Conservation (phyloP, 2,329 filamentous ascomycete species). For the Scytalidium sp. region DNA sequence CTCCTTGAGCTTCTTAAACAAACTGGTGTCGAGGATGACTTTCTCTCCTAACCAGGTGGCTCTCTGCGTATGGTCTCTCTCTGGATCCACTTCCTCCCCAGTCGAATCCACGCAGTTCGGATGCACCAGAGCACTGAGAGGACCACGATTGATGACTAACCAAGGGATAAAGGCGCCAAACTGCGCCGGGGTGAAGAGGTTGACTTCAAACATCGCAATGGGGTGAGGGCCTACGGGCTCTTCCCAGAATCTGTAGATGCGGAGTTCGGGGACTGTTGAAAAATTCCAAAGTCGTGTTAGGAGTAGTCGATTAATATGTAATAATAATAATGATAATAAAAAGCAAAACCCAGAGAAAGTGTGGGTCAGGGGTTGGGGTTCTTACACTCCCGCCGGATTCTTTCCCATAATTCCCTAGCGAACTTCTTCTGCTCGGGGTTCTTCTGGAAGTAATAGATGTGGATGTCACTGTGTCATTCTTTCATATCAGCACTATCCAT, state of each 20-base stretch:
- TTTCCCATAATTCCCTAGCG: conserved; percentile 70
- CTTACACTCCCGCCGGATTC: conserved; percentile 77
- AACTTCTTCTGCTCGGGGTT: conserved; percentile 62
- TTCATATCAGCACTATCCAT: neutral
- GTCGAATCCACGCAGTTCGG: conserved; percentile 71
- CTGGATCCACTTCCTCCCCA: conserved; percentile 26
- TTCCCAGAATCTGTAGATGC: conserved; percentile 78
- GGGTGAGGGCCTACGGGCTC: conserved; percentile 78
- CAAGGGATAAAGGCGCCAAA: conserved; percentile 88
- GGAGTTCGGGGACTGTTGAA: conserved; percentile 79
- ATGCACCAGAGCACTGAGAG: conserved; percentile 75
- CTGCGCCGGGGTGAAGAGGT: conserved; percentile 78
- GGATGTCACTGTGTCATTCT: conserved; percentile 59
- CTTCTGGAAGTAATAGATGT: conserved; percentile 76
- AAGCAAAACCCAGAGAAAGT: conserved; percentile 1
- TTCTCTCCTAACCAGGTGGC: conserved; percentile 74
- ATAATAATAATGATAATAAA: neutral
- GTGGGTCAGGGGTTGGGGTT: conserved; percentile 7
- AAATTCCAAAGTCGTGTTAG: neutral
- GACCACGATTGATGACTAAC: conserved; percentile 78
- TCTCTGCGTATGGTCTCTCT: conserved; percentile 47
- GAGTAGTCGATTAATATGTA: neutral
- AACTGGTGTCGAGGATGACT: conserved; percentile 54
- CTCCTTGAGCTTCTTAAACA: conserved; percentile 36
- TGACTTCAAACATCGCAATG: conserved; percentile 89